Conservation (phyloP, 2,329 filamentous ascomycete genomes). For the Hymenotorrendiella dingleyae region DNA sequence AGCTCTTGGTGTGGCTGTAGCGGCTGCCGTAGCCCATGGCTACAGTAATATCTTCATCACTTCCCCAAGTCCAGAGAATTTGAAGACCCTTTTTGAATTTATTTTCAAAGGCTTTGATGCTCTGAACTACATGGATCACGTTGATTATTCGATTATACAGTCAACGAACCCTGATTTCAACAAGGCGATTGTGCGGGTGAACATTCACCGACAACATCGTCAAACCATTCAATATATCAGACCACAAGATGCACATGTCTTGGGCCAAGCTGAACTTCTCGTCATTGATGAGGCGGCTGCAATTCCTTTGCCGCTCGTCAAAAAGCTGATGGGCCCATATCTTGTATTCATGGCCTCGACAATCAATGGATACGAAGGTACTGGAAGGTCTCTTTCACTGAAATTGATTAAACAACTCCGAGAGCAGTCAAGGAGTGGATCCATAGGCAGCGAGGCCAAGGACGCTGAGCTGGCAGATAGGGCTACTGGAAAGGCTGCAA, state of each 20-base stretch:
- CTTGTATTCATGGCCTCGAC: constrained; percentile 99
- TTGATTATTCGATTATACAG: constrained; percentile 96
- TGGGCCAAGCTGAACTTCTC: constrained; percentile 89
- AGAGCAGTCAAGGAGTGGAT: constrained; percentile 73
- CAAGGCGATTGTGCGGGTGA: constrained; percentile 96
- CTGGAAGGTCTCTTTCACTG: constrained; percentile 85
- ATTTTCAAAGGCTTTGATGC: constrained; percentile 98
- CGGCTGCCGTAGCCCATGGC: constrained; percentile 87
- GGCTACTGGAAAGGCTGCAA: constrained; percentile 66
- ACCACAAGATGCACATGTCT: constrained; percentile 88
- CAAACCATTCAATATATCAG: constrained; percentile 99
- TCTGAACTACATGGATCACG: constrained; percentile 86
- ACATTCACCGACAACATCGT: constrained; percentile 88
- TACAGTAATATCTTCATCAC: constrained; percentile 99
- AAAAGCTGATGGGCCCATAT: constrained; percentile 93
- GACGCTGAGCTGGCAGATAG: constrained; percentile 69
- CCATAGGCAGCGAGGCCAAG: constrained; percentile 44
- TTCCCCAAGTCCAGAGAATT: constrained; percentile 92
- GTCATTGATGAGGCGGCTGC: constrained; percentile 98
- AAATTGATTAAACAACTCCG: constrained; percentile 96
- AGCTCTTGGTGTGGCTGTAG: constrained; percentile 87
- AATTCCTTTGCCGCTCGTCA: constrained; percentile 86
- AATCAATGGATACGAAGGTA: constrained; percentile 98
- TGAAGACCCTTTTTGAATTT: constrained; percentile 98
- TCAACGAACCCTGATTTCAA: constrained; percentile 98